Conservation (phyloP, 257 asterid genomes). For the Catharanthus roseus region DNA sequence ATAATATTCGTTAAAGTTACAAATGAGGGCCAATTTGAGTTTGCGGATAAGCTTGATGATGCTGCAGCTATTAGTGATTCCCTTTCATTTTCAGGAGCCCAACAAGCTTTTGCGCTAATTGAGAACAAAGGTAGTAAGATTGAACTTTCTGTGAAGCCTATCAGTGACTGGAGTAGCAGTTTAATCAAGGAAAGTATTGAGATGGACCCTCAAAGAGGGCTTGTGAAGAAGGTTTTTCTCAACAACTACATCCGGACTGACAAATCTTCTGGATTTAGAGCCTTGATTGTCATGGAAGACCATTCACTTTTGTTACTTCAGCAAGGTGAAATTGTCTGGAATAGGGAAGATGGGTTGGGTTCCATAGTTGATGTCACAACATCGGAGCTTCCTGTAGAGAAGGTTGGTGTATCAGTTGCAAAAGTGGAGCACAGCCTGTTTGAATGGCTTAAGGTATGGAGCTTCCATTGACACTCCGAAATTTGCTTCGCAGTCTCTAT, state of each 20-base stretch:
- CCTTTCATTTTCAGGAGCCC: constrained; percentile 54
- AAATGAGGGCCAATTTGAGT: constrained; percentile 47
- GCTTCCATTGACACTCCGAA: constrained; percentile 1
- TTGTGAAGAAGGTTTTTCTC: constrained; percentile 69
- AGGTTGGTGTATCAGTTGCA: constrained; percentile 89
- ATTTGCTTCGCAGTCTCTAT: not conserved
- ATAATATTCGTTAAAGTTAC: constrained; percentile 46
- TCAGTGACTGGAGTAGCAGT: constrained; percentile 55
- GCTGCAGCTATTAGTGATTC: constrained; percentile 68
- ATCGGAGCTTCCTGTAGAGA: constrained; percentile 83
- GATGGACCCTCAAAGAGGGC: constrained; percentile 72
- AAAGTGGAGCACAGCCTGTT: constrained; percentile 90
- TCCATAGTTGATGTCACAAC: constrained; percentile 81
- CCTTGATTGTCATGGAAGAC: constrained; percentile 94
- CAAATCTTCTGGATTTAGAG: constrained; percentile 90
- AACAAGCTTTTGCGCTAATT: constrained; percentile 65
- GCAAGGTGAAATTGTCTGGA: constrained; percentile 93
- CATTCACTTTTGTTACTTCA: constrained; percentile 76
- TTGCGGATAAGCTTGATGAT: constrained; percentile 46
- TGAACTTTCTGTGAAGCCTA: constrained; percentile 59
- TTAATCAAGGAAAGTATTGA: constrained; percentile 60
- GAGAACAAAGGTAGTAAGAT: constrained; percentile 55
- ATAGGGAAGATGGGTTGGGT: constrained; percentile 94
- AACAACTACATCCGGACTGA: constrained; percentile 79
- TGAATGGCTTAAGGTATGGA: constrained; percentile 92